Percentiles rank a stretch among this genome's conserved stretches.
Conservation (phyloP, 441 rosid genomes). For the Cnidoscolus chayamansa region DNA sequence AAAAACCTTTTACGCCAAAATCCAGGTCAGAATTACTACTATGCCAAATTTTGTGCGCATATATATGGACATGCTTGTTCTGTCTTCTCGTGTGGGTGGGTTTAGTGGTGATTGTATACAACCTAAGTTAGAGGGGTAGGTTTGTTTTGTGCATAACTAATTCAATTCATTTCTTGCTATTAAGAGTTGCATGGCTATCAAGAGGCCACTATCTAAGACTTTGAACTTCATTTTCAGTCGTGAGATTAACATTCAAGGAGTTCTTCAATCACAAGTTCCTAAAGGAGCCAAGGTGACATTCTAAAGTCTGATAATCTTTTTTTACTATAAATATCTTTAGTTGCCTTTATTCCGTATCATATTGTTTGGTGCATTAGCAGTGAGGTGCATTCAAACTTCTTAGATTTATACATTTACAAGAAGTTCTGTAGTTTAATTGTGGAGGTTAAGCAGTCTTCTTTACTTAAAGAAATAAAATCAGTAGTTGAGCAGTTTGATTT, state of each 20-base stretch:
- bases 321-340: not conserved
- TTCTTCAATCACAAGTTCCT: constrained; percentile 76
- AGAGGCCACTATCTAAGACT: not conserved
- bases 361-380: constrained; percentile 18
- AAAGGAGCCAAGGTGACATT: constrained; percentile 50
- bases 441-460: constrained; percentile 27
- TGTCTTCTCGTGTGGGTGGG: not conserved
- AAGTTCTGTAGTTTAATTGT: constrained; percentile 42
- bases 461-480: constrained; percentile 24
- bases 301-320: constrained; percentile 4
- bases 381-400: constrained; percentile 19
- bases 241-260: constrained; percentile 65
- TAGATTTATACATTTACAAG: constrained; percentile 20
- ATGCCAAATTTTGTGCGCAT: constrained; percentile 7
- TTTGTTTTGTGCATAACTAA: not conserved
- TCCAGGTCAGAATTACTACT: constrained; percentile 46
- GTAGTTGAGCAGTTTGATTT: constrained; percentile 31
- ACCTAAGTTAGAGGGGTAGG: not conserved
- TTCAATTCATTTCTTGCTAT: constrained; percentile 2
- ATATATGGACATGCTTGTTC: not conserved
- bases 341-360: constrained; percentile 8
- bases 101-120: not conserved
- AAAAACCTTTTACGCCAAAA: constrained; percentile 63
- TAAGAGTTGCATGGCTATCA: constrained; percentile 4
- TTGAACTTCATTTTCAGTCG: constrained; percentile 45